phyloP scores from a whole-genome alignment of 2,329 filamentous ascomycete species.

The Hypomyces rosellus region DNA sequence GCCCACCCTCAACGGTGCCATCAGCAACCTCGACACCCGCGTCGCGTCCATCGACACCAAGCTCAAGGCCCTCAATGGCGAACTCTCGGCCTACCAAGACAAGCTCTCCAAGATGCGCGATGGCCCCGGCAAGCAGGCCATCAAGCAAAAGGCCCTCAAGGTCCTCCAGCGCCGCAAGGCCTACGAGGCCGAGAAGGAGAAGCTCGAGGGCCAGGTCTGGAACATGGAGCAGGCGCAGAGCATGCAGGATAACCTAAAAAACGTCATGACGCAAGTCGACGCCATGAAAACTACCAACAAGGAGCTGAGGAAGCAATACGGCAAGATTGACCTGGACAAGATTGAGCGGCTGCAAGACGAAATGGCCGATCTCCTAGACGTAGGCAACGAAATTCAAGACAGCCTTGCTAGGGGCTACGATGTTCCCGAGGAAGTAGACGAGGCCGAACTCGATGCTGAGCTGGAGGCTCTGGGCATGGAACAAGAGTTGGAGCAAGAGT shows the following conservation, averaged over 20 bases:
- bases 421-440: conserved; percentile 93
- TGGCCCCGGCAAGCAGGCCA: conserved; percentile 83
- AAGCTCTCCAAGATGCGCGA: conserved; percentile 91
- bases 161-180: conserved; percentile 88
- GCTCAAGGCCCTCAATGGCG: conserved; percentile 83
- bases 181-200: conserved; percentile 90
- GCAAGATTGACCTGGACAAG: conserved; percentile 94
- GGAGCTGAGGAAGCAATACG: conserved; percentile 86
- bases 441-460: conserved; percentile 93
- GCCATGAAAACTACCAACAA: conserved; percentile 97
- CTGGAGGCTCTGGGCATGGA: conserved; percentile 91
- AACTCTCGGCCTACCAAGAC: conserved; percentile 80
- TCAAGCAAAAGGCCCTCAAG: conserved; percentile 92
- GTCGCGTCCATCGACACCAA: conserved; percentile 90
- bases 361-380: conserved; percentile 96
- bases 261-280: conserved; percentile 97
- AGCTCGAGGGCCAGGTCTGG: conserved; percentile 91
- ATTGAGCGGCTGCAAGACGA: conserved; percentile 98
- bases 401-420: conserved; percentile 87
- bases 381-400: conserved; percentile 97
- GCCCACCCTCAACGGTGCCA: conserved; percentile 77
- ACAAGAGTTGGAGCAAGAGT: conserved; percentile 72
- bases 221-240: conserved; percentile 98
- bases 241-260: conserved; percentile 98
- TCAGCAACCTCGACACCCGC: conserved; percentile 76